Evolutionary conservation across 2,329 filamentous ascomycete genomes (phyloP).

Genomic region (Cucurbitaria berberidis): DNA sequence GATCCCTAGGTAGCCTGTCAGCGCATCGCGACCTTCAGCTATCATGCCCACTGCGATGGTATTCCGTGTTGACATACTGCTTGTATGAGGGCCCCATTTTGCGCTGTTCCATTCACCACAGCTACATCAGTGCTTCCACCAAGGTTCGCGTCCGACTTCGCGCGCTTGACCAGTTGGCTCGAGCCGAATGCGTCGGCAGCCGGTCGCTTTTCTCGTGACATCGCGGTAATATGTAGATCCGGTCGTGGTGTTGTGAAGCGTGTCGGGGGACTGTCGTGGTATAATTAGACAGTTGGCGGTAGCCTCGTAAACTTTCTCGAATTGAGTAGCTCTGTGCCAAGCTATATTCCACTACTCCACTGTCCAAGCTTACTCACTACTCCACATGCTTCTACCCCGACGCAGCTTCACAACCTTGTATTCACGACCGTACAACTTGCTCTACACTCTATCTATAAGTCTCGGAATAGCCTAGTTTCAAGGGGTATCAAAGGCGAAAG

Average conservation of each 20-base stretch:
- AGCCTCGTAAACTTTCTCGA: constrained; percentile 28
- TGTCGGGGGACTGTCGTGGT: constrained; percentile 3
- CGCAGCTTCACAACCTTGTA: constrained; percentile 24
- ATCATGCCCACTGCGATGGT: constrained; percentile 42
- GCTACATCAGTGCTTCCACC: constrained; percentile 61
- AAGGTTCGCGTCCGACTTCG: constrained; percentile 71
- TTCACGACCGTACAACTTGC: constrained; percentile 8
- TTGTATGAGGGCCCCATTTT: constrained; percentile 70
- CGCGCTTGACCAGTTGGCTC: constrained; percentile 85
- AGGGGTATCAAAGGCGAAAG: background rate
- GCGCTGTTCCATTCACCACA: constrained; percentile 61
- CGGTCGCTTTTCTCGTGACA: constrained; percentile 91
- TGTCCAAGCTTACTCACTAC: constrained; percentile 14
- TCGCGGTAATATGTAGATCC: constrained; percentile 49
- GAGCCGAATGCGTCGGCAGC: constrained; percentile 83
- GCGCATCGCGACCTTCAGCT: constrained; percentile 30
- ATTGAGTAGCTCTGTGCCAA: constrained; percentile 18
- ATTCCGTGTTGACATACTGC: constrained; percentile 63
- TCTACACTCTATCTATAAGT: background rate
- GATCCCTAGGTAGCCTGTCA: constrained; percentile 64
- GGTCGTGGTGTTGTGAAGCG: background rate
- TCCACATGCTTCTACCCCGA: constrained; percentile 13
- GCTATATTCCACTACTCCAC: constrained; percentile 6
- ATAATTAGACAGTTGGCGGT: constrained; percentile 2
- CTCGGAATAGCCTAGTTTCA: background rate